phyloP scores from a whole-genome alignment of 495 filamentous ascomycete species.

The Chaetomium cochliodes region DNA sequence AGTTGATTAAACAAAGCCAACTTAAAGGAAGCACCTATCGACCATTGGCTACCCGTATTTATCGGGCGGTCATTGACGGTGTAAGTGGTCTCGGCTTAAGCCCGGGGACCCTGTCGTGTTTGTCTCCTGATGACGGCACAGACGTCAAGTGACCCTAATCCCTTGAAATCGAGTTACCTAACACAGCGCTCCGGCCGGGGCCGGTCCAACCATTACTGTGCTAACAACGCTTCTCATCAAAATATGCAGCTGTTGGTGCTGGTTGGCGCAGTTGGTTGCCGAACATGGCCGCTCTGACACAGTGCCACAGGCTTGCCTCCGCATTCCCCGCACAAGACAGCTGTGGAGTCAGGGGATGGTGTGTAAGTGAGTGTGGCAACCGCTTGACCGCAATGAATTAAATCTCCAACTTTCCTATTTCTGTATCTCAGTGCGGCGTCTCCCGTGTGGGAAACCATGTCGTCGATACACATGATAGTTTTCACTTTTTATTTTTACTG shows the following conservation, averaged over 20 bases:
- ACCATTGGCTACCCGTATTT: not conserved
- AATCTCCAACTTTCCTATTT: no score
- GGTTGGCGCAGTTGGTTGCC: not conserved
- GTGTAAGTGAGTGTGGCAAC: no score
- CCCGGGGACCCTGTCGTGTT: not conserved
- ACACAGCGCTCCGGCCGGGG: conserved; percentile 7
- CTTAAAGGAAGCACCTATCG: not conserved
- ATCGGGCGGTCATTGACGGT: conserved; percentile 1
- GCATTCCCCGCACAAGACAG: not conserved
- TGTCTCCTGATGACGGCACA: conserved; percentile 16
- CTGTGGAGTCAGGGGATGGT: not conserved
- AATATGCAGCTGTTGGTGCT: not conserved
- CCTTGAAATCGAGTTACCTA: conserved; percentile 15
- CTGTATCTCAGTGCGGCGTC: no score
- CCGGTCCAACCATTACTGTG: not conserved
- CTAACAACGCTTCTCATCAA: not conserved
- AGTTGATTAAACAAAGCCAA: not conserved
- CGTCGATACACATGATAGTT: no score
- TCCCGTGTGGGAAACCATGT: no score
- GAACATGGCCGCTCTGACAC: not conserved
- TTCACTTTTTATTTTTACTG: no score
- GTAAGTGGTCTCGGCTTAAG: conserved; percentile 25
- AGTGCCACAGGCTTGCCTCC: not conserved
- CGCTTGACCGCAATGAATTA: no score
- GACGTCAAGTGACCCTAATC: conserved; percentile 23